These are phyloP conservation scores for Tulasnella sp. DNA, from an alignment of 768 basidiomycete genomes.

Conservation along the genomic window DNA sequence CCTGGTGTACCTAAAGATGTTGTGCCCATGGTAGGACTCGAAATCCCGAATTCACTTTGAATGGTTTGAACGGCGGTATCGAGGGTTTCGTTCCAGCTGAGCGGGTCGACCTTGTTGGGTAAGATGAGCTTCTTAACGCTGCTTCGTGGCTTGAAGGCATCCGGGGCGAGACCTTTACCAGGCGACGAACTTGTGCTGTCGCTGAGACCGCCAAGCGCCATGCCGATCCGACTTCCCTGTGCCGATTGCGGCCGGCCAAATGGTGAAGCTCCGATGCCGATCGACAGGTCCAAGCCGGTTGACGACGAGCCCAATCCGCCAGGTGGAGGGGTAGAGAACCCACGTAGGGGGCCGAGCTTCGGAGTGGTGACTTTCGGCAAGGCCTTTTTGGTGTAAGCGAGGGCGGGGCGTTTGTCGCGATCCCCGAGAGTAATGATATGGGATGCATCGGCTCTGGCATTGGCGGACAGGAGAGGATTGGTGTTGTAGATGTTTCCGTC, in stretches of 20 bases:
- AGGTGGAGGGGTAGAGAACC: slow-evolving; percentile 35
- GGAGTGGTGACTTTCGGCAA: slow-evolving; percentile 31
- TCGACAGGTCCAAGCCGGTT: not conserved
- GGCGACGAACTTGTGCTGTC: slow-evolving; percentile 5
- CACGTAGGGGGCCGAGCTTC: slow-evolving; percentile 34
- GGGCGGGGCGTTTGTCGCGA: slow-evolving; percentile 33
- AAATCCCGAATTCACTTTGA: not conserved
- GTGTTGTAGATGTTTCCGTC: slow-evolving; percentile 55
- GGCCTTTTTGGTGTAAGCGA: slow-evolving; percentile 26
- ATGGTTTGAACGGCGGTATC: slow-evolving; percentile 9
- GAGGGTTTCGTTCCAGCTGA: slow-evolving; percentile 17
- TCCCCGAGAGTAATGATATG: slow-evolving; percentile 30
- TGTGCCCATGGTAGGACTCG: not conserved
- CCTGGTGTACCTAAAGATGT: not conserved
- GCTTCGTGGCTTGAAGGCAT: slow-evolving; percentile 59
- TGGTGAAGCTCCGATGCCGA: not conserved
- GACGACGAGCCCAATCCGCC: slow-evolving; percentile 28
- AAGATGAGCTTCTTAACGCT: slow-evolving; percentile 92
- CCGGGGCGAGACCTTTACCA: slow-evolving; percentile 39
- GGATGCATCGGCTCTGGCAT: slow-evolving; percentile 28
- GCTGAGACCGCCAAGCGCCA: slow-evolving; percentile 18
- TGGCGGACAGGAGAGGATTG: slow-evolving; percentile 39
- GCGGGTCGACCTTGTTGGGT: slow-evolving; percentile 25
- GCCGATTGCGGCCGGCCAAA: slow-evolving; percentile 1
- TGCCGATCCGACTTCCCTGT: slow-evolving; percentile 14